Conservation (phyloP, 1,139 yeast genomes). For the Suhomyces bolitotheri region DNA sequence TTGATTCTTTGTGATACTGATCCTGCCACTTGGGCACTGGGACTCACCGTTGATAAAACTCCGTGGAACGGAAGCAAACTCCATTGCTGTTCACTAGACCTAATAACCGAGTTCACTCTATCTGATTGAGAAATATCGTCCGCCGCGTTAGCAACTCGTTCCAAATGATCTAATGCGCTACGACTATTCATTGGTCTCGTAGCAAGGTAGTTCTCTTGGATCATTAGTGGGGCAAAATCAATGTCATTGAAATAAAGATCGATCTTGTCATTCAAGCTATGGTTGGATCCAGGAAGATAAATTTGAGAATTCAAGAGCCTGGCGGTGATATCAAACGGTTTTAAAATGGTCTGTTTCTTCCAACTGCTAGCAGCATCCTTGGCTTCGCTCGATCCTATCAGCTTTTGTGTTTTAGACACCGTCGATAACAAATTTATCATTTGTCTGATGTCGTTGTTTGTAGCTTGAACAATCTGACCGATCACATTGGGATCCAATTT, state of each 20-base stretch:
- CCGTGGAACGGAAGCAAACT: conserved; percentile 92
- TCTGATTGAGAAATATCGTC: conserved; percentile 84
- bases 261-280: conserved; percentile 76
- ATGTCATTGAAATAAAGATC: conserved; percentile 92
- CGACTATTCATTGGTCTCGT: conserved; percentile 56
- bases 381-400: conserved; percentile 53
- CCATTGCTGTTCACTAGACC: conserved; percentile 96
- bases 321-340: conserved; percentile 90
- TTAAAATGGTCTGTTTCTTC: conserved; percentile 87
- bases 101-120: conserved; percentile 72
- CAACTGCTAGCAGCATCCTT: conserved; percentile 64
- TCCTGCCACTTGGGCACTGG: conserved; percentile 78
- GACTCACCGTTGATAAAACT: conserved; percentile 79
- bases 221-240: conserved; percentile 92
- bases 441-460: conserved; percentile 91
- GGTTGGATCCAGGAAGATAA: conserved; percentile 53
- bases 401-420: conserved; percentile 68
- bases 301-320: conserved; percentile 63
- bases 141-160: conserved; percentile 74
- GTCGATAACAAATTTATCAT: conserved; percentile 88
- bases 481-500: conserved; percentile 78
- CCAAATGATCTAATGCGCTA: conserved; percentile 50
- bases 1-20: conserved; percentile 64
- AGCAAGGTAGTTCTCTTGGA: conserved; percentile 85
- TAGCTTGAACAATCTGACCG: conserved; percentile 81